These are phyloP conservation scores for Syncephalis fuscata DNA, from an alignment of 371 early-diverging fungal genomes.

Conservation along the genomic window DNA sequence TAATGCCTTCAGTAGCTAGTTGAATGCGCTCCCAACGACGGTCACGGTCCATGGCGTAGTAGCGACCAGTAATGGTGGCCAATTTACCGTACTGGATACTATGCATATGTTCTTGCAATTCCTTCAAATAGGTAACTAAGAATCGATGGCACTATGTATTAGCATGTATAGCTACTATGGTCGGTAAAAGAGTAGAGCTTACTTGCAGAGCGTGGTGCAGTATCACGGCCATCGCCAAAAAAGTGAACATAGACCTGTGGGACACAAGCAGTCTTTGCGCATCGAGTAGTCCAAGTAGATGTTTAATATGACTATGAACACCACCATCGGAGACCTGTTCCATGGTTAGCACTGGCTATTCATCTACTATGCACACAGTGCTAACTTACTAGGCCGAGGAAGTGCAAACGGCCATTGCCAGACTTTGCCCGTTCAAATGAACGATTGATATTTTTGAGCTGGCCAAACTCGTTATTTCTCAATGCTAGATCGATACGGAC, in stretches of 20 bases:
- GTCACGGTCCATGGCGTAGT: slow-evolving; percentile 99
- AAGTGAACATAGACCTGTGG: slow-evolving; percentile 89
- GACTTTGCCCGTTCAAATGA: slow-evolving; percentile 74
- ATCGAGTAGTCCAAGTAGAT: slow-evolving; percentile 69
- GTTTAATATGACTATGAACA: slow-evolving; percentile 96
- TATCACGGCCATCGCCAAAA: slow-evolving; percentile 99
- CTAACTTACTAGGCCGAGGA: slow-evolving; percentile 80
- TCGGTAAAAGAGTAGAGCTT: neutral
- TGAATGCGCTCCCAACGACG: slow-evolving; percentile 97
- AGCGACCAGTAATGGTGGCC: slow-evolving; percentile 92
- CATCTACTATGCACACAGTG: too few relatives aligned
- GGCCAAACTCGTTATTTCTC: slow-evolving; percentile 61
- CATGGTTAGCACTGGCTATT: too few relatives aligned
- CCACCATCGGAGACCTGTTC: slow-evolving; percentile 92
- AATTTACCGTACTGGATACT: slow-evolving; percentile 59
- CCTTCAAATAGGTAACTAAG: slow-evolving; percentile 39
- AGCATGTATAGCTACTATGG: too few relatives aligned
- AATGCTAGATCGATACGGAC: slow-evolving; percentile 89
- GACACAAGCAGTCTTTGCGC: slow-evolving; percentile 76
- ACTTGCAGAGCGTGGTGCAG: slow-evolving; percentile 73
- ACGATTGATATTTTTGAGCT: slow-evolving; percentile 53
- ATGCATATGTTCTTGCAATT: slow-evolving; percentile 47
- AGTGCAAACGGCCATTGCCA: slow-evolving; percentile 81
- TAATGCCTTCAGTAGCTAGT: slow-evolving; percentile 82
- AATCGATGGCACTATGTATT: neutral